Percentiles rank a stretch among this genome's conserved stretches.
Conservation (phyloP, 192 early-diverging fungal species). For the Funneliformis geosporum region DNA sequence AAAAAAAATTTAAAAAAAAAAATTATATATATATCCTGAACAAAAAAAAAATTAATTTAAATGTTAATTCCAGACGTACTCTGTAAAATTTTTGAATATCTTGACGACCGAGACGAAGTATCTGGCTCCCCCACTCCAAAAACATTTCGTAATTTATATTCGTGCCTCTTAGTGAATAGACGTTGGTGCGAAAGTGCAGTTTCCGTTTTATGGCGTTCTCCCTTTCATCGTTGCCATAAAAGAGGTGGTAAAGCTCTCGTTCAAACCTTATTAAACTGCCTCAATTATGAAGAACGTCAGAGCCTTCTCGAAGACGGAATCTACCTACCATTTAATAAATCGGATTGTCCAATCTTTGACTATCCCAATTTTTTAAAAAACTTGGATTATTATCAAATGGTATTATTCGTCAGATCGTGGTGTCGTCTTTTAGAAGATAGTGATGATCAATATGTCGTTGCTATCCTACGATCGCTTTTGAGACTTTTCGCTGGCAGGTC, state of each 20-base stretch:
- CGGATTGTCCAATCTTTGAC: background rate
- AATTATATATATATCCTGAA: background rate
- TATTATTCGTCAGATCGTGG: background rate
- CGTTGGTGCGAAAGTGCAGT: conserved; percentile 8
- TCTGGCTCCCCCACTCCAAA: background rate
- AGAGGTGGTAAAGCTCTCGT: background rate
- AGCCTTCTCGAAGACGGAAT: background rate
- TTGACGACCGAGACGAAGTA: conserved; percentile 8
- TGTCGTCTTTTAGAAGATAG: background rate
- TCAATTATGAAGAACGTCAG: background rate
- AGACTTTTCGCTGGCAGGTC: background rate
- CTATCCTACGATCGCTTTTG: conserved; percentile 2
- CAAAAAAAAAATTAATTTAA: background rate
- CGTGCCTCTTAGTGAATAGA: conserved; percentile 17
- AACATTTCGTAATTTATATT: background rate
- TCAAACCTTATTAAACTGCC: conserved; percentile 1
- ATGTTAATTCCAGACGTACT: conserved; percentile 16
- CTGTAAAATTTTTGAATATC: conserved; percentile 2
- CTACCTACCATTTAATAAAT: background rate
- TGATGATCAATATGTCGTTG: background rate
- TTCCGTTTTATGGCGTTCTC: conserved; percentile 4
- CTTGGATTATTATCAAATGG: conserved; percentile 20
- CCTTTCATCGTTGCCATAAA: conserved; percentile 13
- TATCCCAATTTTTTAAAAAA: conserved; percentile 14
- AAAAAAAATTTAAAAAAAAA: background rate